phyloP scores from a whole-genome alignment of 768 basidiomycete species.

The Trametes sanguinea region DNA sequence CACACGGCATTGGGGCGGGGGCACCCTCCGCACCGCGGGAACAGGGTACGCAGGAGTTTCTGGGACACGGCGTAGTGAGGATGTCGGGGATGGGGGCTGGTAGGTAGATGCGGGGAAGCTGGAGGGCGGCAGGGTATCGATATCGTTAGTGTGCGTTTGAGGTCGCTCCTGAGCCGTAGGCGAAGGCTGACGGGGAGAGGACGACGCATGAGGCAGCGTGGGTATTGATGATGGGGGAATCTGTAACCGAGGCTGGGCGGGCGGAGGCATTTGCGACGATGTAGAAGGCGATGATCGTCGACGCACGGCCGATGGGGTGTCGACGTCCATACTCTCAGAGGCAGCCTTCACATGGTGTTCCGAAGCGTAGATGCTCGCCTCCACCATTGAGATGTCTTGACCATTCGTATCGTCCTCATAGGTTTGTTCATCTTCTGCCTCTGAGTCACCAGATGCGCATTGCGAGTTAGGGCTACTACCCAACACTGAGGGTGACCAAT shows the following conservation, averaged over 20 bases:
- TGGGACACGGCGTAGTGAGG: not conserved
- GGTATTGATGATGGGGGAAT: conserved; percentile 1
- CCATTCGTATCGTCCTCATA: not conserved
- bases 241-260: not conserved
- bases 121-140: conserved; percentile 7
- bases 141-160: not conserved
- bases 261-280: not conserved
- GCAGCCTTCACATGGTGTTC: not conserved
- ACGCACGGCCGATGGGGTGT: too few relatives aligned
- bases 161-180: not conserved
- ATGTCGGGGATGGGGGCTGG: conserved; percentile 1
- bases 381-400: not conserved
- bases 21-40: conserved; percentile 5
- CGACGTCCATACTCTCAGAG: not conserved
- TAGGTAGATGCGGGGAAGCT: conserved; percentile 7
- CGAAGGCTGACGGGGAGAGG: not conserved
- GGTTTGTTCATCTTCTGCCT: conserved; percentile 8
- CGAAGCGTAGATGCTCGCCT: too few relatives aligned
- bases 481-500: conserved; percentile 23
- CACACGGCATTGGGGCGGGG: not conserved
- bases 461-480: conserved; percentile 8
- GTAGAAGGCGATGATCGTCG: not conserved
- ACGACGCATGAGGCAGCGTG: conserved; percentile 5
- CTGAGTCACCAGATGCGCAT: not conserved
- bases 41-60: not conserved